These are phyloP conservation scores for Gymnopus androsaceus DNA, from an alignment of 1,284 basidiomycete genomes.

Conservation along the genomic window DNA sequence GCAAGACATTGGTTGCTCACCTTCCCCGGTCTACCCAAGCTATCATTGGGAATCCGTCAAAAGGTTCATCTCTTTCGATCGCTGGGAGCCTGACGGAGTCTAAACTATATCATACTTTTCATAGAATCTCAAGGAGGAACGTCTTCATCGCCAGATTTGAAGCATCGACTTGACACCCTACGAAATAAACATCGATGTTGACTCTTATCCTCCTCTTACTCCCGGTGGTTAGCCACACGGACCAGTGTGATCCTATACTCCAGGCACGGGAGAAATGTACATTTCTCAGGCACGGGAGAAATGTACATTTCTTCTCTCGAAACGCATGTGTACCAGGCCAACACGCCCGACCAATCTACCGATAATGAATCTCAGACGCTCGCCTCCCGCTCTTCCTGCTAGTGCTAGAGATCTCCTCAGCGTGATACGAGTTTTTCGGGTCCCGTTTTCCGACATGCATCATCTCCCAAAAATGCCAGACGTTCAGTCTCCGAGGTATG, in stretches of 20 bases:
- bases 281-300: no score
- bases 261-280: no score
- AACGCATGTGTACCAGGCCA: constrained; percentile 63
- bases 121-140: constrained; percentile 53
- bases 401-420: background rate
- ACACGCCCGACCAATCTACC: constrained; percentile 62
- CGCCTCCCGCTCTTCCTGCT: background rate
- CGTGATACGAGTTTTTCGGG: constrained; percentile 21
- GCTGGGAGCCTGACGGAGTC: constrained; percentile 45
- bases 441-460: constrained; percentile 31
- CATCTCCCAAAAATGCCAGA: constrained; percentile 32
- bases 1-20: constrained; percentile 36
- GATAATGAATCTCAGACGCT: constrained; percentile 38
- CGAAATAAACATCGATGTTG: background rate
- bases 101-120: constrained; percentile 4
- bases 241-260: constrained; percentile 68
- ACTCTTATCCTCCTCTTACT: constrained; percentile 23
- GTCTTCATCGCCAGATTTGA: constrained; percentile 43
- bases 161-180: constrained; percentile 27
- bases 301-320: constrained; percentile 72
- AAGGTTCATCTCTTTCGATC: constrained; percentile 53
- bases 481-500: constrained; percentile 46
- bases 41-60: constrained; percentile 47
- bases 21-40: constrained; percentile 38
- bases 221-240: constrained; percentile 33